Conservation (phyloP, 1,139 yeast species). For the Kodamaea arcana region DNA sequence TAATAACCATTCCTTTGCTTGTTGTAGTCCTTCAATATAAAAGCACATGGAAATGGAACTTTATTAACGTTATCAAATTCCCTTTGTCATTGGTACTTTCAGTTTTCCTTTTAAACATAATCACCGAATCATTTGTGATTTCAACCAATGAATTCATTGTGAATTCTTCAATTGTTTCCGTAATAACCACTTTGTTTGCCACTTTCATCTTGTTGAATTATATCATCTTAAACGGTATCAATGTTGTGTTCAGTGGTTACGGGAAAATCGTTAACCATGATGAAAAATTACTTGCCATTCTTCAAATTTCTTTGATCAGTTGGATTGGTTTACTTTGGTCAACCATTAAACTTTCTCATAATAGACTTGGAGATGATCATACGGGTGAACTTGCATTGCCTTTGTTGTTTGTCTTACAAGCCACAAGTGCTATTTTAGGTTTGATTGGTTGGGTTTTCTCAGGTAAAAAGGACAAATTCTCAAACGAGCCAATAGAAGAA, state of each 20-base stretch:
- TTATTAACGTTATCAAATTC: slow-evolving; percentile 42
- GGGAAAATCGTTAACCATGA: slow-evolving; percentile 55
- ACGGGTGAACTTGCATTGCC: slow-evolving; percentile 61
- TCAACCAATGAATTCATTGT: slow-evolving; percentile 52
- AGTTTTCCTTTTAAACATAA: slow-evolving; percentile 28
- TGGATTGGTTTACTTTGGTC: slow-evolving; percentile 53
- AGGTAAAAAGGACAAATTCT: slow-evolving; percentile 1
- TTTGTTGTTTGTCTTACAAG: slow-evolving; percentile 47
- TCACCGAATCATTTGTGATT: slow-evolving; percentile 29
- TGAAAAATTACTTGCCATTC: slow-evolving; percentile 63
- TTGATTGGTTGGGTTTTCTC: slow-evolving; percentile 42
- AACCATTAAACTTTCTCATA: slow-evolving; percentile 44
- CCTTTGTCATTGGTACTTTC: slow-evolving; percentile 54
- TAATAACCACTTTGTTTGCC: slow-evolving; percentile 39
- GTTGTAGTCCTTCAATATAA: slow-evolving; percentile 41
- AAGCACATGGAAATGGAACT: slow-evolving; percentile 47
- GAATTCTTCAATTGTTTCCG: slow-evolving; percentile 46
- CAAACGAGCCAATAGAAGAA: slow-evolving; percentile 4
- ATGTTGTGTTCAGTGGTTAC: slow-evolving; percentile 39
- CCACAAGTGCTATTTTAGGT: slow-evolving; percentile 55
- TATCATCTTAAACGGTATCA: slow-evolving; percentile 45
- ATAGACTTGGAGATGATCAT: slow-evolving; percentile 40
- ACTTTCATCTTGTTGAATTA: slow-evolving; percentile 55
- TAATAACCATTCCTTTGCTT: slow-evolving; percentile 46
- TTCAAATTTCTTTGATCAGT: slow-evolving; percentile 51